These are phyloP conservation scores for Ceratobasidium sp. DNA, from an alignment of 1,284 basidiomycete genomes.

Conservation along the genomic window DNA sequence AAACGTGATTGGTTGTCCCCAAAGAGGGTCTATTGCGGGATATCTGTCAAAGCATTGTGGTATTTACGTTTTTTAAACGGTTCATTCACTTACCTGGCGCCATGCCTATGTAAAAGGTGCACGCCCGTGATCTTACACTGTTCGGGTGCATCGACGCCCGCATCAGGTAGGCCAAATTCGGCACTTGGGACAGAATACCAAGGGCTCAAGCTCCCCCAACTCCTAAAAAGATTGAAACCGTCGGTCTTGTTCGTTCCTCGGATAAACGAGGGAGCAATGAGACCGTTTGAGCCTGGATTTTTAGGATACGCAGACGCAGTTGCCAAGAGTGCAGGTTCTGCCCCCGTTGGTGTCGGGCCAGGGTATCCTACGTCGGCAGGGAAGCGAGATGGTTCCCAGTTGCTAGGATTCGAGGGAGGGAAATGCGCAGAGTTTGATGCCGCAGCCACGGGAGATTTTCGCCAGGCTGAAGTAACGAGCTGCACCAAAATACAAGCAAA, in stretches of 20 bases:
- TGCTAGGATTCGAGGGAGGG: conserved; percentile 80
- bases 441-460: too few species aligned
- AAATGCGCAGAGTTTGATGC: conserved; percentile 59
- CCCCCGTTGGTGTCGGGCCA: conserved; percentile 86
- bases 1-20: conserved; percentile 54
- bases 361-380: conserved; percentile 83
- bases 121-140: conserved; percentile 58
- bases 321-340: conserved; percentile 80
- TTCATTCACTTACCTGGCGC: conserved; percentile 55
- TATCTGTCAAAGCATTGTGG: conserved; percentile 50
- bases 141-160: conserved; percentile 57
- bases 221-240: conserved; percentile 58
- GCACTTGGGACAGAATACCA: conserved; percentile 58
- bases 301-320: conserved; percentile 84
- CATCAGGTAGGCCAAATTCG: conserved; percentile 59
- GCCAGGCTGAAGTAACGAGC: background rate
- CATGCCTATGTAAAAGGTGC: conserved; percentile 62
- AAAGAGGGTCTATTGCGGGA: conserved; percentile 51
- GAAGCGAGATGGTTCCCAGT: conserved; percentile 75
- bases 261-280: conserved; percentile 62
- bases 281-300: conserved; percentile 76
- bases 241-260: conserved; percentile 50
- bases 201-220: conserved; percentile 62
- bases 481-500: conserved; percentile 23
- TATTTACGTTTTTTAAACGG: background rate